These are phyloP conservation scores for Bruguiera parviflora DNA, from an alignment of 345 rosid genomes.

Conservation along the genomic window DNA sequence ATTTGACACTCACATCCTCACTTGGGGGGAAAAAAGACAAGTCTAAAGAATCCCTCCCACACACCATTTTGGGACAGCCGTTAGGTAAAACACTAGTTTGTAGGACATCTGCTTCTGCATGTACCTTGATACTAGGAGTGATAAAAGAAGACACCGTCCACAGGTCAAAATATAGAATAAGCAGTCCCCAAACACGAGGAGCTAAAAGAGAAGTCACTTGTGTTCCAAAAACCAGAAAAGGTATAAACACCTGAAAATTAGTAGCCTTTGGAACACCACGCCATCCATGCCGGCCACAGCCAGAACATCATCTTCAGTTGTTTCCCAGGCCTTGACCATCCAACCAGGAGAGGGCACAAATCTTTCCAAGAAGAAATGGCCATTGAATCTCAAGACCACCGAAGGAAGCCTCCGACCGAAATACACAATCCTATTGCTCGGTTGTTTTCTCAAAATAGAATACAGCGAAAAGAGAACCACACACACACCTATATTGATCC, in stretches of 20 bases:
- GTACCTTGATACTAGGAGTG: no score
- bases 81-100: no score
- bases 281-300: conserved; percentile 76
- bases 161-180: neutral
- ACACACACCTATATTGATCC: conserved; percentile 68
- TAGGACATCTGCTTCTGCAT: no score
- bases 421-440: conserved; percentile 65
- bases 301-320: conserved; percentile 76
- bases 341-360: conserved; percentile 90
- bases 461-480: conserved; percentile 60
- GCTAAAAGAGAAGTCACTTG: no score
- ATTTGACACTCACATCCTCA: no score
- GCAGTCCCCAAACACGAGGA: neutral
- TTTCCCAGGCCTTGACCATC: conserved; percentile 83
- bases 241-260: conserved; percentile 68
- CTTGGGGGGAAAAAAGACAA: no score
- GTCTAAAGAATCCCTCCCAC: no score
- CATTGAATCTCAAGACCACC: conserved; percentile 30
- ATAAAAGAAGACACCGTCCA: no score
- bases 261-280: conserved; percentile 70
- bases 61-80: no score
- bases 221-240: neutral
- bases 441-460: conserved; percentile 81
- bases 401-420: conserved; percentile 57
- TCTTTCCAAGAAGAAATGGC: conserved; percentile 58